phyloP scores from a whole-genome alignment of 805 yeast genomes.

The Kodamaea leandrae region DNA sequence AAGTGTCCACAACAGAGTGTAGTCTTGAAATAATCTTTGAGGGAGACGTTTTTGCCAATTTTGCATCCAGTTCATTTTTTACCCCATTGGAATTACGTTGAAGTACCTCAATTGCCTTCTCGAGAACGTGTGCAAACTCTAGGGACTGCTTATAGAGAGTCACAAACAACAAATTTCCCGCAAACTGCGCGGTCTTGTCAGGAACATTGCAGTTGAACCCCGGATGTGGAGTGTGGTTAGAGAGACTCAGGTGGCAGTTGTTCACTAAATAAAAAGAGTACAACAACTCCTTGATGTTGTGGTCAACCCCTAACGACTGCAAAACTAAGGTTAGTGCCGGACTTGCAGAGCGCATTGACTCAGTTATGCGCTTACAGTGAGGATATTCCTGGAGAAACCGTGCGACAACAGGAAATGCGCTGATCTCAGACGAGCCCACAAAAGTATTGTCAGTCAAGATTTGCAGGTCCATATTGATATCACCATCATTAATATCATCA shows the following conservation, averaged over 20 bases:
- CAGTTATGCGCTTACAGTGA: neutral
- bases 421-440: too few relatives aligned
- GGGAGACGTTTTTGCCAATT: neutral
- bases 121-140: neutral
- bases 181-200: conserved; percentile 8
- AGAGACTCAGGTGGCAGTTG: conserved; percentile 13
- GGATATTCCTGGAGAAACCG: too few relatives aligned
- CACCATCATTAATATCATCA: too few relatives aligned
- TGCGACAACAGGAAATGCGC: too few relatives aligned
- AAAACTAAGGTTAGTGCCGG: too few relatives aligned
- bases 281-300: neutral
- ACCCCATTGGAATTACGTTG: too few relatives aligned
- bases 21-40: neutral
- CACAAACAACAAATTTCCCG: conserved; percentile 21
- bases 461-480: too few relatives aligned
- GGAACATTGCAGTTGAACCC: conserved; percentile 21
- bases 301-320: too few relatives aligned
- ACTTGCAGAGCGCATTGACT: neutral
- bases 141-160: conserved; percentile 14
- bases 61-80: neutral
- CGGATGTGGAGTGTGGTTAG: conserved; percentile 21
- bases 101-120: too few relatives aligned
- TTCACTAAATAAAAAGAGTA: conserved; percentile 6
- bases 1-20: conserved; percentile 13
- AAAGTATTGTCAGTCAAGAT: too few relatives aligned